Evolutionary conservation across 225 moss, liverwort and hornwort genomes (phyloP).

Genomic region (Pleurozium schreberi): DNA sequence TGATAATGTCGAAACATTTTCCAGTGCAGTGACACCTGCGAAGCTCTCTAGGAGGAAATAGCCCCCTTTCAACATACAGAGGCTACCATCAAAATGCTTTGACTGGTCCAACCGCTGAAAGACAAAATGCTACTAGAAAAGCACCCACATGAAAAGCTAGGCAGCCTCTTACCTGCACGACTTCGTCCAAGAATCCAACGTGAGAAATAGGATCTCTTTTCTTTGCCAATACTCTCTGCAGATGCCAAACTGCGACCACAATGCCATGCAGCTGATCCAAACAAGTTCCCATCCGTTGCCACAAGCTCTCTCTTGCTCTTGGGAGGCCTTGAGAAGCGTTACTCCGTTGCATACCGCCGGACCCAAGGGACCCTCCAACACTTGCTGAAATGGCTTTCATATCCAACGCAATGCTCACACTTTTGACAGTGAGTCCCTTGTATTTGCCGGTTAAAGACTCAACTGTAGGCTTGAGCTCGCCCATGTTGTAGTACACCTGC

Average conservation of each 20-base stretch:
- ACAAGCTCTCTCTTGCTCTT: conserved; percentile 87
- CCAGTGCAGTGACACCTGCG: neutral
- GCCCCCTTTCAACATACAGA: neutral
- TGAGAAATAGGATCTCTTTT: conserved; percentile 94
- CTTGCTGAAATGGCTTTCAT: conserved; percentile 97
- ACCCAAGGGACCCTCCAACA: conserved; percentile 59
- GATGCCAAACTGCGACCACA: conserved; percentile 89
- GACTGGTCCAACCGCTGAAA: neutral
- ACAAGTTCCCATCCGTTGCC: conserved; percentile 82
- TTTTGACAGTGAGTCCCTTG: conserved; percentile 64
- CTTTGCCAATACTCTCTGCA: conserved; percentile 96
- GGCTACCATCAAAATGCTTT: neutral
- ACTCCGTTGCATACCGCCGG: conserved; percentile 75
- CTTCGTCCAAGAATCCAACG: conserved; percentile 82
- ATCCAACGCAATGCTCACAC: conserved; percentile 82
- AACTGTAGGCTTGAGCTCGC: conserved; percentile 84
- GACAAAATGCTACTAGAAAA: neutral
- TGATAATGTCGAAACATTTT: neutral
- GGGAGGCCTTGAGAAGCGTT: conserved; percentile 60
- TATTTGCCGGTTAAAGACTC: conserved; percentile 77
- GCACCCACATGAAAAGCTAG: neutral
- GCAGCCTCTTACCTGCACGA: conserved; percentile 38
- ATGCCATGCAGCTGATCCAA: conserved; percentile 73
- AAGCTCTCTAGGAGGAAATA: neutral
- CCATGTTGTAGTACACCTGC: conserved; percentile 98